Evolutionary conservation across 805 yeast genomes (phyloP).

Genomic region (Wickerhamomyces subpelliculosus): DNA sequence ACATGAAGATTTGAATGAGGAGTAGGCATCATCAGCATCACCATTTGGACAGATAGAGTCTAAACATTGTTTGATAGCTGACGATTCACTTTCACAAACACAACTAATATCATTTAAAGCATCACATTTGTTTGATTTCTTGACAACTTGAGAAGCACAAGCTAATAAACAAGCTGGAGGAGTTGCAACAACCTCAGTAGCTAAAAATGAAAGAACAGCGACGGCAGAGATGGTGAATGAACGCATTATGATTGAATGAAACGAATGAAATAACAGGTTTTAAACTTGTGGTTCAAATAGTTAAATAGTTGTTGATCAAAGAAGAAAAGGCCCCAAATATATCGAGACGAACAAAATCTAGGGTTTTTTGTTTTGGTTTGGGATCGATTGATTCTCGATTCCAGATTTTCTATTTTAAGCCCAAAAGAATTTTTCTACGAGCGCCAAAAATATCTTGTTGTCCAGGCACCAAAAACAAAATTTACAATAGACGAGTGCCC

Average conservation of each 20-base stretch:
- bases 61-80: conserved; percentile 56
- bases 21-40: conserved; percentile 48
- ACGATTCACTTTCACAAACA: conserved; percentile 53
- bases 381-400: background rate
- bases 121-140: conserved; percentile 44
- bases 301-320: background rate
- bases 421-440: background rate
- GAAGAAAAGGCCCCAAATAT: no score
- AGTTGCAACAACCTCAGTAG: conserved; percentile 37
- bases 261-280: no score
- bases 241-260: conserved; percentile 4
- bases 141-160: conserved; percentile 69
- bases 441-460: background rate
- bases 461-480: no score
- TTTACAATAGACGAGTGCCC: no score
- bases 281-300: no score
- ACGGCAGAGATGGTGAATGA: conserved; percentile 8
- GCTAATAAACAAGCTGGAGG: conserved; percentile 93
- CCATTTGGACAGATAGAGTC: conserved; percentile 62
- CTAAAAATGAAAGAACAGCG: conserved; percentile 13
- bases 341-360: no score
- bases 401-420: conserved; percentile 1
- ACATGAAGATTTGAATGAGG: conserved; percentile 52
- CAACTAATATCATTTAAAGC: conserved; percentile 61
- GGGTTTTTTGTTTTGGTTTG: no score